phyloP scores from a whole-genome alignment of 805 yeast genomes.

The Candida arabinofermentans region DNA sequence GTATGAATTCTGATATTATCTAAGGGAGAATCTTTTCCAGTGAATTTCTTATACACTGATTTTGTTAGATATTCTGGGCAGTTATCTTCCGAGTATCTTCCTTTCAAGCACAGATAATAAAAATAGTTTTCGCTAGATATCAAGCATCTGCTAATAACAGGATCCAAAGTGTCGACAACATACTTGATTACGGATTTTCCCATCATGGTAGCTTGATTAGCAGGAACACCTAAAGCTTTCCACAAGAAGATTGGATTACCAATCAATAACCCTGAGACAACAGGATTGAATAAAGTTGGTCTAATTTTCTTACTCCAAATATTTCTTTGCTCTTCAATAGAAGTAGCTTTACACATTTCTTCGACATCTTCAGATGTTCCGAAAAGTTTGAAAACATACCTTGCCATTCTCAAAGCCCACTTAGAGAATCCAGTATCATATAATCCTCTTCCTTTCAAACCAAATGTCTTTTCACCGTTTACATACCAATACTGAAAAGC shows the following conservation, averaged over 20 bases:
- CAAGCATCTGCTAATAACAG: conserved; percentile 59
- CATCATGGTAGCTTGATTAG: conserved; percentile 79
- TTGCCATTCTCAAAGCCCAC: conserved; percentile 76
- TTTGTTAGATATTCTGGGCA: conserved; percentile 74
- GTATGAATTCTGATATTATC: conserved; percentile 76
- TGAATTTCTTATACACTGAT: conserved; percentile 50
- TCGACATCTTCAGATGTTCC: conserved; percentile 51
- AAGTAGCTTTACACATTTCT: conserved; percentile 51
- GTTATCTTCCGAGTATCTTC: conserved; percentile 54
- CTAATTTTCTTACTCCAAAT: conserved; percentile 62
- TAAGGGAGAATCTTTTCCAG: conserved; percentile 46
- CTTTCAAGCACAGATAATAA: conserved; percentile 65
- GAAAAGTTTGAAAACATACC: conserved; percentile 51
- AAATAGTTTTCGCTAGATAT: conserved; percentile 73
- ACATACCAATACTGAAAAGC: conserved; percentile 79
- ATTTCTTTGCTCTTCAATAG: conserved; percentile 56
- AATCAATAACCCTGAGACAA: conserved; percentile 61
- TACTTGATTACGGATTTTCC: conserved; percentile 67
- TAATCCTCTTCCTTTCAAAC: conserved; percentile 52
- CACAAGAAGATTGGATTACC: conserved; percentile 85
- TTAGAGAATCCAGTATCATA: conserved; percentile 82
- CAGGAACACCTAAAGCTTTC: conserved; percentile 89
- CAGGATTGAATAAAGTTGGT: conserved; percentile 68
- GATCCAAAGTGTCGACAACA: conserved; percentile 75
- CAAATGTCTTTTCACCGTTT: conserved; percentile 57